These are phyloP conservation scores for Sporothrix sp. DNA, from an alignment of 2,329 filamentous ascomycete genomes.

Conservation along the genomic window DNA sequence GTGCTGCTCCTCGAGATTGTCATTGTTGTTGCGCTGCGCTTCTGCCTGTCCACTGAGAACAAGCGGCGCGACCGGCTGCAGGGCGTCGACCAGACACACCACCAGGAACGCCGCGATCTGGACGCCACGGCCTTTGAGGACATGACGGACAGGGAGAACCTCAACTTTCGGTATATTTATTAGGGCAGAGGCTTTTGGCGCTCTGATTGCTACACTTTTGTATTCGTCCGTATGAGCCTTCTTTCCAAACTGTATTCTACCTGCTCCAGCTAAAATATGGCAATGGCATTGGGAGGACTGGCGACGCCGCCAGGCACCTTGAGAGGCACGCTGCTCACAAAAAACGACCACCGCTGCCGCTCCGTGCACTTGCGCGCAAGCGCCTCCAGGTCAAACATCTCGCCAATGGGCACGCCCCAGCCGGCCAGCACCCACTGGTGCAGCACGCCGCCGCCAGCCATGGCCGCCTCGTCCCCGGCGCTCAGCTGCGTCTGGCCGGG, in stretches of 20 bases:
- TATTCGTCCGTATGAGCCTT: background rate
- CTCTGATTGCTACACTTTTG: background rate
- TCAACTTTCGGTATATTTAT: constrained; percentile 33
- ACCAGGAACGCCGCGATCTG: constrained; percentile 20
- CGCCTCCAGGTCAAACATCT: constrained; percentile 37
- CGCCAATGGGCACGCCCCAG: constrained; percentile 43
- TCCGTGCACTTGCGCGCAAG: constrained; percentile 27
- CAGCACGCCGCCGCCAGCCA: constrained; percentile 21
- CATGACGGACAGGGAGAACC: constrained; percentile 35
- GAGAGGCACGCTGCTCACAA: constrained; percentile 31
- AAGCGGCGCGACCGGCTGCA: constrained; percentile 24
- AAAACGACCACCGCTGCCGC: constrained; percentile 30
- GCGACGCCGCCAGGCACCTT: constrained; percentile 29
- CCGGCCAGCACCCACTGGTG: constrained; percentile 37
- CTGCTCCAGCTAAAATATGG: constrained; percentile 25
- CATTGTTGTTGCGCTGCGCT: constrained; percentile 31
- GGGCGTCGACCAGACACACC: constrained; percentile 17
- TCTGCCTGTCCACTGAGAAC: constrained; percentile 32
- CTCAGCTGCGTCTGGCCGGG: constrained; percentile 10
- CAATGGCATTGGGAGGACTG: constrained; percentile 30
- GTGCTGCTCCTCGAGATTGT: constrained; percentile 30
- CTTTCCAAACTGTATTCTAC: background rate
- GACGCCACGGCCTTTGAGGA: constrained; percentile 33
- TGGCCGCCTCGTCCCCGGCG: constrained; percentile 12
- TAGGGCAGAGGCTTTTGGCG: constrained; percentile 12